phyloP scores from a whole-genome alignment of 768 basidiomycete genomes.

The Sarcodon sp. region DNA sequence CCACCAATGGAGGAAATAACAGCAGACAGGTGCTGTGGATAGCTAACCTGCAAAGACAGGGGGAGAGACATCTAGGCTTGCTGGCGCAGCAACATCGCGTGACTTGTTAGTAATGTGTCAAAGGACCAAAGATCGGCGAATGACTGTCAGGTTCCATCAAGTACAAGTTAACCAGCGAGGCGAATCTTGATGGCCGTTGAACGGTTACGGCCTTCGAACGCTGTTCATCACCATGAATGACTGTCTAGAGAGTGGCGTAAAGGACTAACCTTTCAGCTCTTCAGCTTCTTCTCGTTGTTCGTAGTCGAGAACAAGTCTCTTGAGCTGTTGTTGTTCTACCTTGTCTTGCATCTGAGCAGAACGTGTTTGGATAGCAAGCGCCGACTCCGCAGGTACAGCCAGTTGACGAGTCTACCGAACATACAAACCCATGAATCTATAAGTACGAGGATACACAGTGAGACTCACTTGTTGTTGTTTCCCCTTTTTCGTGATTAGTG shows the following conservation, averaged over 20 bases:
- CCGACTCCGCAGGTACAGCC: slow-evolving; percentile 76
- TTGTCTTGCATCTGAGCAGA: slow-evolving; percentile 89
- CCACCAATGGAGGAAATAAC: too few species aligned
- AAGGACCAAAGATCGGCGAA: too few species aligned
- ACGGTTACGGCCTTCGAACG: slow-evolving; percentile 58
- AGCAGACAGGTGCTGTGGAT: too few species aligned
- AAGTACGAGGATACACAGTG: background rate
- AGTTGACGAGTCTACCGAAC: slow-evolving; percentile 62
- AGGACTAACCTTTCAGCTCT: slow-evolving; percentile 52
- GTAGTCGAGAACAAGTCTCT: slow-evolving; percentile 86
- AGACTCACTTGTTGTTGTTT: slow-evolving; percentile 76
- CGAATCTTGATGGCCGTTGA: slow-evolving; percentile 65
- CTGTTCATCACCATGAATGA: slow-evolving; percentile 18
- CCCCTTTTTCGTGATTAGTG: slow-evolving; percentile 83
- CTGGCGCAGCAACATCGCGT: too few species aligned
- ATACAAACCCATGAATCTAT: background rate
- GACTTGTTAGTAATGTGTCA: too few species aligned
- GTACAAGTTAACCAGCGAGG: slow-evolving; percentile 42
- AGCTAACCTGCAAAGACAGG: too few species aligned
- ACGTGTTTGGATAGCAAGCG: slow-evolving; percentile 83
- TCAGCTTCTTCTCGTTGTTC: slow-evolving; percentile 84
- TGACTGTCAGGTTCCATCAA: too few species aligned
- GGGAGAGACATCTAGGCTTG: too few species aligned
- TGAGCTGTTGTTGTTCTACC: slow-evolving; percentile 94
- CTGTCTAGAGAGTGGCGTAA: slow-evolving; percentile 1